Evolutionary conservation across 2,329 filamentous ascomycete species (phyloP).

Genomic region (Cercospora sp.): DNA sequence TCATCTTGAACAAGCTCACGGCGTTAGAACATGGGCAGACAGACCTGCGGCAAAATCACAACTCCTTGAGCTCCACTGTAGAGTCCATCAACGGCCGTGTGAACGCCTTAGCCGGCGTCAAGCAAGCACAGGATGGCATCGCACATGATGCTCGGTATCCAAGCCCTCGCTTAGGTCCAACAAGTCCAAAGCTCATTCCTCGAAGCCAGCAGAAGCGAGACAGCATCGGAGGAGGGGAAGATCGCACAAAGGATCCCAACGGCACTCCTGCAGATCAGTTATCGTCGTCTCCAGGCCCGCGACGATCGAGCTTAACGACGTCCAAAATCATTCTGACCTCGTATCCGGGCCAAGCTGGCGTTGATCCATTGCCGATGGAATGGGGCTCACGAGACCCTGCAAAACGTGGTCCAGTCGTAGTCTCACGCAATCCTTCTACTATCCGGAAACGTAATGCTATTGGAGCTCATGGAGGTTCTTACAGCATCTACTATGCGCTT

Average conservation of each 20-base stretch:
- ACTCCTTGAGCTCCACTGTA: constrained; percentile 55
- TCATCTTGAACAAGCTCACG: constrained; percentile 58
- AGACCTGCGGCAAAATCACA: constrained; percentile 56
- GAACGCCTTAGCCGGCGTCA: constrained; percentile 60
- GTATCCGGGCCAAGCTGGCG: constrained; percentile 90
- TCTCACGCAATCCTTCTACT: constrained; percentile 72
- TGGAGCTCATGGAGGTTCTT: constrained; percentile 81
- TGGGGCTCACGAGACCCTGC: constrained; percentile 80
- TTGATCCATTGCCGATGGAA: constrained; percentile 83
- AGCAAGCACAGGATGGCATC: constrained; percentile 56
- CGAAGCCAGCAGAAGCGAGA: constrained; percentile 28
- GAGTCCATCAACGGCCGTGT: constrained; percentile 63
- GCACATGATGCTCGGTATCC: constrained; percentile 35
- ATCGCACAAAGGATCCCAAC: constrained; percentile 25
- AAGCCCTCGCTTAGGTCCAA: constrained; percentile 28
- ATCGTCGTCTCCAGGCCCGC: constrained; percentile 31
- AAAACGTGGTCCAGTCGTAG: constrained; percentile 81
- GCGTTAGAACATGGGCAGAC: constrained; percentile 58
- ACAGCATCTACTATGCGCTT: constrained; percentile 92
- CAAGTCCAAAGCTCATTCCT: constrained; percentile 29
- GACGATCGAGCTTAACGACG: constrained; percentile 43
- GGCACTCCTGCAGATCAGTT: constrained; percentile 13
- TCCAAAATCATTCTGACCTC: constrained; percentile 72
- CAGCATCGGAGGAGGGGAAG: constrained; percentile 31
- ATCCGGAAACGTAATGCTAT: constrained; percentile 77